phyloP scores from a whole-genome alignment of 371 early-diverging fungal genomes.

The Thermomucor indicae-seudaticae region DNA sequence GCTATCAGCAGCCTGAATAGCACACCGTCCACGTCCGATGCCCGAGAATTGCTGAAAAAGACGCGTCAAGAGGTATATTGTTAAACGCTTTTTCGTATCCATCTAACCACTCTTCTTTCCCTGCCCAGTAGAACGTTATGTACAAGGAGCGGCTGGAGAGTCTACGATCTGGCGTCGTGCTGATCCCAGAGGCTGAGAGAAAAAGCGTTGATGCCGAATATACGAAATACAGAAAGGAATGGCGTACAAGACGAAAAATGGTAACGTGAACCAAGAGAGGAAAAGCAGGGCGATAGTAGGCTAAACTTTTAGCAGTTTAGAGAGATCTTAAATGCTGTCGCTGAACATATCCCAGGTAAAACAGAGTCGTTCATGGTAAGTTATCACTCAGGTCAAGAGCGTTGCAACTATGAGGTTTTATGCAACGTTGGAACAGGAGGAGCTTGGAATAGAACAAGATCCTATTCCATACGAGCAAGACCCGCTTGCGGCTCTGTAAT shows the following conservation, averaged over 20 bases:
- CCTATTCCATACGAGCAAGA: constrained; percentile 4
- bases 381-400: no score
- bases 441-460: constrained; percentile 15
- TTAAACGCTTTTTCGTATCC: background rate
- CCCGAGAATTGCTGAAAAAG: background rate
- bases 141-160: constrained; percentile 4
- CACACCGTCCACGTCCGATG: constrained; percentile 6
- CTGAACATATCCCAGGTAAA: constrained; percentile 10
- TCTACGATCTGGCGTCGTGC: constrained; percentile 1
- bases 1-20: background rate
- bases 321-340: constrained; percentile 10
- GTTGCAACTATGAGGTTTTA: background rate
- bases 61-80: constrained; percentile 2
- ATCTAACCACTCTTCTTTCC: background rate
- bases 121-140: background rate
- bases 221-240: constrained; percentile 4
- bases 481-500: background rate
- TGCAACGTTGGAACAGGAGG: background rate
- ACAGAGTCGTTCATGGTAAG: constrained; percentile 4
- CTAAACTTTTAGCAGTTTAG: constrained; percentile 1
- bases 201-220: constrained; percentile 2
- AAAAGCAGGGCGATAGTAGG: background rate
- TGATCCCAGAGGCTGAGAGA: constrained; percentile 2
- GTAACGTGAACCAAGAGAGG: background rate
- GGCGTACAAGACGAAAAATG: constrained; percentile 12